Evolutionary conservation across 768 basidiomycete genomes (phyloP).

Genomic region (Amanita brunnescens): DNA sequence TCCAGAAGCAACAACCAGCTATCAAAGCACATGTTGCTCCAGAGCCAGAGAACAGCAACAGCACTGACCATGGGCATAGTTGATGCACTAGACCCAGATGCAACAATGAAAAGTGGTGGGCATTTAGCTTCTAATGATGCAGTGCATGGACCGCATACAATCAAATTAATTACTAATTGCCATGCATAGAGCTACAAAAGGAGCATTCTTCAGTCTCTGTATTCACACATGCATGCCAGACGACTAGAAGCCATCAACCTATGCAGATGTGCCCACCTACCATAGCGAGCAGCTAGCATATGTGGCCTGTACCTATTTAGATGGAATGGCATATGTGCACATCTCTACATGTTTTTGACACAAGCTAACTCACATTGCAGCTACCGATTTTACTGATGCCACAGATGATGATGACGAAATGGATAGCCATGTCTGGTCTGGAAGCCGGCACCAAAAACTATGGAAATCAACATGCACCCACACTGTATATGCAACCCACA

Average conservation of each 20-base stretch:
- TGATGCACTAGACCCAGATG: conserved; percentile 79
- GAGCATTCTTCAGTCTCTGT: conserved; percentile 65
- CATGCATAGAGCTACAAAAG: conserved; percentile 69
- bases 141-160: conserved; percentile 31
- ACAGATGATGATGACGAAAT: conserved; percentile 25
- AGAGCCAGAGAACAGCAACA: conserved; percentile 46
- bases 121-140: conserved; percentile 67
- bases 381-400: conserved; percentile 4
- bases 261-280: conserved; percentile 75
- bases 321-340: conserved; percentile 67
- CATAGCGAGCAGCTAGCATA: conserved; percentile 88
- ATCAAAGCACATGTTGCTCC: conserved; percentile 68
- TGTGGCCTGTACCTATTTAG: conserved; percentile 73
- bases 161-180: neutral
- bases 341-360: conserved; percentile 7
- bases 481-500: conserved; percentile 67
- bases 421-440: conserved; percentile 51
- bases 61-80: conserved; percentile 34
- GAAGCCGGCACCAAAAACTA: conserved; percentile 67
- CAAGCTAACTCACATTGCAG: neutral
- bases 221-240: conserved; percentile 76
- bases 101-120: conserved; percentile 44
- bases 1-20: conserved; percentile 72
- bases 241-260: conserved; percentile 74
- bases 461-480: conserved; percentile 87